phyloP scores from a whole-genome alignment of 345 rosid species.

The Syzygium jambos region DNA sequence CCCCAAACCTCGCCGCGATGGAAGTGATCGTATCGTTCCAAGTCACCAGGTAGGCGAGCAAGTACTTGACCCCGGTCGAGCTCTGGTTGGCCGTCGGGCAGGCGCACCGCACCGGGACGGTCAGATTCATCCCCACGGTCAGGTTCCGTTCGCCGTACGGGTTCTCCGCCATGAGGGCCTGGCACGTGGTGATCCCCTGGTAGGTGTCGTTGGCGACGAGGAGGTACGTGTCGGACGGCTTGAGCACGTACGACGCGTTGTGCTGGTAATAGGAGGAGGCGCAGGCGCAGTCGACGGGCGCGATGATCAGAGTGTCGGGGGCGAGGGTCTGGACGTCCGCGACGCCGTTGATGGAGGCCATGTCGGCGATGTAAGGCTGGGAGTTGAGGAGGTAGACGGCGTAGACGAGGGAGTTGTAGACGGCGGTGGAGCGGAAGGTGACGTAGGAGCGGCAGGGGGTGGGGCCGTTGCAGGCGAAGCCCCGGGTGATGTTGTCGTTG shows the following conservation, averaged over 20 bases:
- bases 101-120: conserved; percentile 73
- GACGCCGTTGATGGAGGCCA: conserved; percentile 52
- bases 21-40: conserved; percentile 29
- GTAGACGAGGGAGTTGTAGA: conserved; percentile 27
- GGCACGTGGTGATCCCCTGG: conserved; percentile 90
- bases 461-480: conserved; percentile 43
- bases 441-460: conserved; percentile 57
- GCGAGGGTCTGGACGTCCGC: conserved; percentile 20
- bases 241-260: conserved; percentile 43
- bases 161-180: conserved; percentile 66
- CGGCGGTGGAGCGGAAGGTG: conserved; percentile 55
- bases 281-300: conserved; percentile 70
- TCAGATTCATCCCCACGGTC: conserved; percentile 7
- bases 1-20: conserved; percentile 41
- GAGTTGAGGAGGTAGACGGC: conserved; percentile 33
- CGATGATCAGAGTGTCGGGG: conserved; percentile 19
- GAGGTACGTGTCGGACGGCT: conserved; percentile 17
- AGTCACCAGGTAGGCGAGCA: conserved; percentile 44
- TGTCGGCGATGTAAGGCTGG: conserved; percentile 11
- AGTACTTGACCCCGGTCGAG: conserved; percentile 37
- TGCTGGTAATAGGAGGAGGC: conserved; percentile 50
- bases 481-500: conserved; percentile 31
- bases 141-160: conserved; percentile 16
- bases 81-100: conserved; percentile 62
- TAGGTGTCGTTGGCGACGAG: conserved; percentile 63